Percentiles rank a stretch among this genome's conserved stretches.
phyloP scores from a whole-genome alignment of 139 green algal species.

The Chlorella sorokiniana region DNA sequence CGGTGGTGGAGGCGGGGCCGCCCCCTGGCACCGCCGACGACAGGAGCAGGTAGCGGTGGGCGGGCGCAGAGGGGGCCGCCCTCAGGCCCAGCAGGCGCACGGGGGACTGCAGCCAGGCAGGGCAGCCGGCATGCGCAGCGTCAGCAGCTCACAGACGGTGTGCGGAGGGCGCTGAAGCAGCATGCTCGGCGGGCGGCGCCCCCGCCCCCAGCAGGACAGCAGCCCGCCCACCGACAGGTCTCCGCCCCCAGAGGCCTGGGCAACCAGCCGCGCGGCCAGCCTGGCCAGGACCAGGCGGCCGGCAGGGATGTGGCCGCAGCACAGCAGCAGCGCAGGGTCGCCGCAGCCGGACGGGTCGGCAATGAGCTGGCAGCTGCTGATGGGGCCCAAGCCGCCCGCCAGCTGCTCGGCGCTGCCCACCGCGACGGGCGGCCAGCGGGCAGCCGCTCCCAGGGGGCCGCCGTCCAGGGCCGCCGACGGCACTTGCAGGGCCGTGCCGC shows the following conservation, averaged over 20 bases:
- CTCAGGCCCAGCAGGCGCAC: conserved; percentile 17
- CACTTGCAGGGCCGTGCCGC: conserved; percentile 2
- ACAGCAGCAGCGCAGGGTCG: conserved; percentile 4
- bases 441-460: neutral
- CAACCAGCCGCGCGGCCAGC: neutral
- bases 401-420: neutral
- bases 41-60: conserved; percentile 34
- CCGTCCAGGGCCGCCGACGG: neutral
- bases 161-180: neutral
- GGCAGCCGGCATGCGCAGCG: neutral
- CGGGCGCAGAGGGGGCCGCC: neutral
- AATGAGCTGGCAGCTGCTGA: neutral
- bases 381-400: neutral
- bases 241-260: neutral
- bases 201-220: no score
- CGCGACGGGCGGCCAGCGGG: neutral
- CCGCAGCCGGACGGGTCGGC: conserved; percentile 12
- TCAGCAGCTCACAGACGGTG: neutral
- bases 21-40: neutral
- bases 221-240: conserved; percentile 11
- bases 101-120: conserved; percentile 15
- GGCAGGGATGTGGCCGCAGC: neutral
- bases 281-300: conserved; percentile 8
- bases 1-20: neutral
- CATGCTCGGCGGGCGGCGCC: neutral